phyloP scores from a whole-genome alignment of 768 basidiomycete genomes.

The Cantharellus cinnabarinus region DNA sequence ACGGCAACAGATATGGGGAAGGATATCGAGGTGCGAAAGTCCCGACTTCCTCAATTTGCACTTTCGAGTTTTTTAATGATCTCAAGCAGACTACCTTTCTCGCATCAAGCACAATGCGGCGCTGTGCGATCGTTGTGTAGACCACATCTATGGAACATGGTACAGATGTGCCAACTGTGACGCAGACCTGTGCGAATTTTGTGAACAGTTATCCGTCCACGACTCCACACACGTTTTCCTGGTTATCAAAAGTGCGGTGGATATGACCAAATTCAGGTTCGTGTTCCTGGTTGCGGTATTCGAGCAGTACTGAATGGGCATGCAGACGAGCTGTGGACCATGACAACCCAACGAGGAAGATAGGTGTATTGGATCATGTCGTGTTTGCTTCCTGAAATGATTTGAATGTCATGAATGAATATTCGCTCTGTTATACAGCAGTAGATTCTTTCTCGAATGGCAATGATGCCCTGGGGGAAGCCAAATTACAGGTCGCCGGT shows the following conservation, averaged over 20 bases:
- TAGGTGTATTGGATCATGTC: slow-evolving; percentile 25
- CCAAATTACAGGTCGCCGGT: neutral
- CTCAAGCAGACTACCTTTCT: slow-evolving; percentile 37
- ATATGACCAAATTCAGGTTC: slow-evolving; percentile 9
- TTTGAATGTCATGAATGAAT: neutral
- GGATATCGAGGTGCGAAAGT: neutral
- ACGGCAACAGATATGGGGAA: slow-evolving; percentile 3
- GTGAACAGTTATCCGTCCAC: slow-evolving; percentile 66
- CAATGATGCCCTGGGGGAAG: neutral
- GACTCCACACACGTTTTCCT: slow-evolving; percentile 67
- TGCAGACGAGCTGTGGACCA: slow-evolving; percentile 2
- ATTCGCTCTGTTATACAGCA: neutral
- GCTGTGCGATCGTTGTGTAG: slow-evolving; percentile 74
- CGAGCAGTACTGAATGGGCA: neutral
- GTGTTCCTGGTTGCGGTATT: neutral
- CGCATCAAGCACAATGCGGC: slow-evolving; percentile 42
- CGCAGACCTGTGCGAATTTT: slow-evolving; percentile 70
- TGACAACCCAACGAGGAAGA: slow-evolving; percentile 20
- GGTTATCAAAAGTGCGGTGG: slow-evolving; percentile 66
- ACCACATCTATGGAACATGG: slow-evolving; percentile 71
- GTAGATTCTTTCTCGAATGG: neutral
- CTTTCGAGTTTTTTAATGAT: neutral
- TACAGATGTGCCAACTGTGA: slow-evolving; percentile 76
- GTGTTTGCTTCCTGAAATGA: neutral
- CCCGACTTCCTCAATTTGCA: neutral